Conservation (phyloP, 2,329 filamentous ascomycete genomes). For the Davidsoniella eucalypti region DNA sequence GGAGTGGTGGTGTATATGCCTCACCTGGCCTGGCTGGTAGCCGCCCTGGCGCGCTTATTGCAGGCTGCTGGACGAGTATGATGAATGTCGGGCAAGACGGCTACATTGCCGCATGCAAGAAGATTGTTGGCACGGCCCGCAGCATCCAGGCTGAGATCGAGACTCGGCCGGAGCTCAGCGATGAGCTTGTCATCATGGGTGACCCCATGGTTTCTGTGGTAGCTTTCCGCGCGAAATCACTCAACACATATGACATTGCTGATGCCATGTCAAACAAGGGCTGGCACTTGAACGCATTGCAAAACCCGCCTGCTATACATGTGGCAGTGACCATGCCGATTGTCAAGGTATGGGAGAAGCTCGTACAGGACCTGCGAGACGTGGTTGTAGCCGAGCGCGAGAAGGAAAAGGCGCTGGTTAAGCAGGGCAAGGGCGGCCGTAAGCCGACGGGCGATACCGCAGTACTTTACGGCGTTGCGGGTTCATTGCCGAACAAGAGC, state of each 20-base stretch:
- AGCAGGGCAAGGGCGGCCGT: slow-evolving; percentile 49
- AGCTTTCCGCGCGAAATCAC: slow-evolving; percentile 65
- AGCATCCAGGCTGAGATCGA: slow-evolving; percentile 62
- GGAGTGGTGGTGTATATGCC: slow-evolving; percentile 91
- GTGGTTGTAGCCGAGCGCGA: slow-evolving; percentile 60
- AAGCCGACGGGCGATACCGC: slow-evolving; percentile 63
- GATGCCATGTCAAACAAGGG: slow-evolving; percentile 72
- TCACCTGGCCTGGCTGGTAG: slow-evolving; percentile 85
- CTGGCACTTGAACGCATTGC: slow-evolving; percentile 92
- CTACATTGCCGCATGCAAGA: slow-evolving; percentile 71
- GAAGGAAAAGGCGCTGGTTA: slow-evolving; percentile 56
- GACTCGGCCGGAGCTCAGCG: slow-evolving; percentile 47
- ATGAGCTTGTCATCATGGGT: slow-evolving; percentile 66
- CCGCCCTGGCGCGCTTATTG: slow-evolving; percentile 82
- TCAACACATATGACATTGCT: slow-evolving; percentile 88
- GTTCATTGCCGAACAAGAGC: slow-evolving; percentile 87
- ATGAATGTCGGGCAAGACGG: slow-evolving; percentile 78
- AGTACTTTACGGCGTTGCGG: slow-evolving; percentile 86
- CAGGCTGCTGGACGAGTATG: slow-evolving; percentile 85
- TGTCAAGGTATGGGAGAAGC: slow-evolving; percentile 59
- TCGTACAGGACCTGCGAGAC: slow-evolving; percentile 56
- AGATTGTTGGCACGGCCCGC: slow-evolving; percentile 77
- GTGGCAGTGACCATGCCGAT: slow-evolving; percentile 85
- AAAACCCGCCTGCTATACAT: slow-evolving; percentile 82
- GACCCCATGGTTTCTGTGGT: slow-evolving; percentile 80